Evolutionary conservation across 1,284 basidiomycete genomes (phyloP).

Genomic region (Tetrapyrgos nigripes): DNA sequence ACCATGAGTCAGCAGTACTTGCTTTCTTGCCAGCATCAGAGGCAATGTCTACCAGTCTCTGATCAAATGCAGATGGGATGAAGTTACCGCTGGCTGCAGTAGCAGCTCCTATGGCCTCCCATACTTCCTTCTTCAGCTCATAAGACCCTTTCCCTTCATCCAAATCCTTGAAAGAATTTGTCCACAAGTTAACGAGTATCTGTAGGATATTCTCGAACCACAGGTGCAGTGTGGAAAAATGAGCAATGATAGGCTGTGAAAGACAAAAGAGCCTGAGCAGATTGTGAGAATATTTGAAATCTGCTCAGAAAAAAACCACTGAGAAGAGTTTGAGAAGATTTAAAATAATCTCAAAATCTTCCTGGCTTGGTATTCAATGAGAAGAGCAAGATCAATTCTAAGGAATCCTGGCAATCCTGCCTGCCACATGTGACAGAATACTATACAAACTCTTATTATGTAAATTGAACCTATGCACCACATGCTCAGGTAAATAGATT

Average conservation of each 20-base stretch:
- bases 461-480: no score
- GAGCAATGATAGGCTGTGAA: background rate
- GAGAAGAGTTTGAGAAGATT: slow-evolving; percentile 17
- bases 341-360: no score
- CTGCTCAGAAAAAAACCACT: slow-evolving; percentile 2
- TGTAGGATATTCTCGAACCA: slow-evolving; percentile 34
- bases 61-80: slow-evolving; percentile 39
- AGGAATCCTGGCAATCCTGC: no score
- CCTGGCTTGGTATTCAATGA: no score
- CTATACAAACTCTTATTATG: no score
- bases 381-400: no score
- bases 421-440: no score
- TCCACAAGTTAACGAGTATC: slow-evolving; percentile 48
- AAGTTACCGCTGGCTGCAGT: slow-evolving; percentile 29
- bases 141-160: slow-evolving; percentile 33
- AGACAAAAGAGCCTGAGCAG: no score
- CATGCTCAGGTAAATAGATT: no score
- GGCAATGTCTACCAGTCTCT: slow-evolving; percentile 35
- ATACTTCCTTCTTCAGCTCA: slow-evolving; percentile 27
- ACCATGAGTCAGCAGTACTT: no score
- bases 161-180: slow-evolving; percentile 36
- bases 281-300: no score
- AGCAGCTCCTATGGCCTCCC: slow-evolving; percentile 39
- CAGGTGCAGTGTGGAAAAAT: slow-evolving; percentile 10
- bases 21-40: slow-evolving; percentile 25